Conservation (phyloP, 164 flowering plant species). For the Berberis vulgaris region DNA sequence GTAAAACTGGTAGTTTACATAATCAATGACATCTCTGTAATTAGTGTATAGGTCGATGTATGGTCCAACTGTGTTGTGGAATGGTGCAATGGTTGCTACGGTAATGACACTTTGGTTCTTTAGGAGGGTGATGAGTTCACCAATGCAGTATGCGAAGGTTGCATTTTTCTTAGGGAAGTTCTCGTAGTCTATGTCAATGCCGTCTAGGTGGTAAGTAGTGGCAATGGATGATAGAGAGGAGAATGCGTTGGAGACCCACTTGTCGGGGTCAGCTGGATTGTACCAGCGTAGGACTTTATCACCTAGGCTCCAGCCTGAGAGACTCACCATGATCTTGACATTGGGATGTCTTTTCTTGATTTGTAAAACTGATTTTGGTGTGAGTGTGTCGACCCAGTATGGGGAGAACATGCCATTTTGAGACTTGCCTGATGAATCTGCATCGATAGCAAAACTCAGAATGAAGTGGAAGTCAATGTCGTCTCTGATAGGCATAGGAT, state of each 20-base stretch:
- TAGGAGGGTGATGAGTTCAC: constrained; percentile 42
- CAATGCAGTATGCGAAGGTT: constrained; percentile 51
- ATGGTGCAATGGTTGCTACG: constrained; percentile 59
- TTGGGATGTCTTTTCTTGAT: constrained; percentile 36
- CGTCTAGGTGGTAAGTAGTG: constrained; percentile 46
- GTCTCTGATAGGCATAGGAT: constrained; percentile 32
- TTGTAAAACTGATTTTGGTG: constrained; percentile 31
- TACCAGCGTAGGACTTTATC: constrained; percentile 37
- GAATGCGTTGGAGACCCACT: constrained; percentile 54
- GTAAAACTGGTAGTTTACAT: constrained; percentile 55
- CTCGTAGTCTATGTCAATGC: constrained; percentile 60
- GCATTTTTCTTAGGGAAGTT: constrained; percentile 31
- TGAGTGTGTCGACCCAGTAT: constrained; percentile 41
- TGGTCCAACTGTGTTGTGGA: constrained; percentile 22
- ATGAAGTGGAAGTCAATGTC: constrained; percentile 56
- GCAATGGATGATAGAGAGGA: constrained; percentile 32
- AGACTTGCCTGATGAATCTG: constrained; percentile 29
- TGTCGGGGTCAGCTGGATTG: constrained; percentile 21
- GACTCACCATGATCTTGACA: constrained; percentile 54
- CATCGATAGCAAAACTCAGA: constrained; percentile 58
- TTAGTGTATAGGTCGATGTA: constrained; percentile 32
- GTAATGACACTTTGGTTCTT: constrained; percentile 50
- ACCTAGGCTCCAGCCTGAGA: constrained; percentile 59
- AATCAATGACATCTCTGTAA: constrained; percentile 45
- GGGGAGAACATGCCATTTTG: constrained; percentile 61